Conservation (phyloP, 2,329 filamentous ascomycete genomes). For the Aspergillus aculeatus region DNA sequence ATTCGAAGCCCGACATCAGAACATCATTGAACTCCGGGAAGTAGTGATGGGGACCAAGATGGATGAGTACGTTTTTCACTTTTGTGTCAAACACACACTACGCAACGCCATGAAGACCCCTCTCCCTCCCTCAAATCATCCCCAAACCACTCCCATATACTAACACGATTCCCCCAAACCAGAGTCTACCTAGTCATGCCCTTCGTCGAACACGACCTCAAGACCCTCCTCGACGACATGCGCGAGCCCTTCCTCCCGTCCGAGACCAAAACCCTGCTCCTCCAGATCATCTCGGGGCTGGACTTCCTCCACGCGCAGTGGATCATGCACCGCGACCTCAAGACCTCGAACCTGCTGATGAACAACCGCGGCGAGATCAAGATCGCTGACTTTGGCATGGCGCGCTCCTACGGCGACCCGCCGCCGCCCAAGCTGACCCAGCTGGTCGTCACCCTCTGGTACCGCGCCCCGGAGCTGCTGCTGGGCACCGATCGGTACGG, state of each 20-base stretch:
- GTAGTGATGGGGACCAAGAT: conserved; percentile 72
- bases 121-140: too few relatives aligned
- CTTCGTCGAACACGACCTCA: conserved; percentile 95
- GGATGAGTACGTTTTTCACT: conserved; percentile 50
- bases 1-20: conserved; percentile 73
- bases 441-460: conserved; percentile 96
- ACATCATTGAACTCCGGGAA: conserved; percentile 79
- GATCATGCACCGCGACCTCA: conserved; percentile 92
- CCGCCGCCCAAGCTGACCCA: conserved; percentile 79
- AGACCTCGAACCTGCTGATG: conserved; percentile 90
- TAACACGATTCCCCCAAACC: conserved; percentile 20
- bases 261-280: conserved; percentile 85
- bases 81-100: too few relatives aligned
- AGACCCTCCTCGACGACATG: conserved; percentile 91
- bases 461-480: conserved; percentile 85
- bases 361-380: conserved; percentile 94
- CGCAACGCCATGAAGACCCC: too few relatives aligned
- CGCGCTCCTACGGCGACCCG: conserved; percentile 80
- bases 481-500: conserved; percentile 77
- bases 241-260: conserved; percentile 87
- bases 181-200: conserved; percentile 94
- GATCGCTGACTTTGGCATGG: conserved; percentile 98
- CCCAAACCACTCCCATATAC: conserved; percentile 5
- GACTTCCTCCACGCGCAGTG: conserved; percentile 83
- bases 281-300: conserved; percentile 77